These are phyloP conservation scores for Globisporangium cystogenes DNA, from an alignment of 352 stramenopile genomes.

Conservation along the genomic window DNA sequence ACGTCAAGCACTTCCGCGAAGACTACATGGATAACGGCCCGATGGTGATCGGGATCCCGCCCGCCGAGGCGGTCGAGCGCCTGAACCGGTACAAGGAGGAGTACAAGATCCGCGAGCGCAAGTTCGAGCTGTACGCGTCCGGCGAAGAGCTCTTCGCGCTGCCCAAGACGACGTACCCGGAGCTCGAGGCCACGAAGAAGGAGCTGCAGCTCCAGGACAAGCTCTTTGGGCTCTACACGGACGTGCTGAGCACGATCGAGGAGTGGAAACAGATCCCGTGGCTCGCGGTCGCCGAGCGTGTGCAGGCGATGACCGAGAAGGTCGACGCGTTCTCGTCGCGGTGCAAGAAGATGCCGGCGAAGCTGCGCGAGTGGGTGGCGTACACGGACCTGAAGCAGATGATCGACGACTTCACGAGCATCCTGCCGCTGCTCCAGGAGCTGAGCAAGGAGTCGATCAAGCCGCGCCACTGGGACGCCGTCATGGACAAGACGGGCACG, in stretches of 20 bases:
- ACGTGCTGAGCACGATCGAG: conserved; percentile 96
- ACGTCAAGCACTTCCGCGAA: conserved; percentile 94
- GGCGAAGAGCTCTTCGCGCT: conserved; percentile 98
- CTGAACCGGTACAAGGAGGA: conserved; percentile 98
- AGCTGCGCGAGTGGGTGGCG: conserved; percentile 96
- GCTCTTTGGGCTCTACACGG: conserved; percentile 95
- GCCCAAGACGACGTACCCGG: conserved; percentile 94
- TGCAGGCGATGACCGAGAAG: conserved; percentile 95
- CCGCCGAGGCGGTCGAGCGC: conserved; percentile 95
- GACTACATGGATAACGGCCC: conserved; percentile 97
- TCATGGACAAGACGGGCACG: conserved; percentile 92
- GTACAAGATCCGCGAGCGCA: conserved; percentile 96
- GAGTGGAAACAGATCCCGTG: conserved; percentile 97
- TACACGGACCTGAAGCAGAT: conserved; percentile 96
- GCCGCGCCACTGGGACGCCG: conserved; percentile 95
- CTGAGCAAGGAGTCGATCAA: conserved; percentile 97
- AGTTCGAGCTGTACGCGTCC: conserved; percentile 95
- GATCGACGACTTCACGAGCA: conserved; percentile 98
- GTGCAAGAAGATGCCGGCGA: conserved; percentile 97
- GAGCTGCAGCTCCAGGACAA: conserved; percentile 93
- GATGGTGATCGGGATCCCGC: conserved; percentile 96
- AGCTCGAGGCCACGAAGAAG: conserved; percentile 97
- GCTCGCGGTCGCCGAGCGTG: conserved; percentile 90
- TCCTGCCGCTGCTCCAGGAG: conserved; percentile 95
- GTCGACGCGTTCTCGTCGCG: conserved; percentile 94